Evolutionary conservation across 768 basidiomycete species (phyloP).

Genomic region (Collybia mongolica): DNA sequence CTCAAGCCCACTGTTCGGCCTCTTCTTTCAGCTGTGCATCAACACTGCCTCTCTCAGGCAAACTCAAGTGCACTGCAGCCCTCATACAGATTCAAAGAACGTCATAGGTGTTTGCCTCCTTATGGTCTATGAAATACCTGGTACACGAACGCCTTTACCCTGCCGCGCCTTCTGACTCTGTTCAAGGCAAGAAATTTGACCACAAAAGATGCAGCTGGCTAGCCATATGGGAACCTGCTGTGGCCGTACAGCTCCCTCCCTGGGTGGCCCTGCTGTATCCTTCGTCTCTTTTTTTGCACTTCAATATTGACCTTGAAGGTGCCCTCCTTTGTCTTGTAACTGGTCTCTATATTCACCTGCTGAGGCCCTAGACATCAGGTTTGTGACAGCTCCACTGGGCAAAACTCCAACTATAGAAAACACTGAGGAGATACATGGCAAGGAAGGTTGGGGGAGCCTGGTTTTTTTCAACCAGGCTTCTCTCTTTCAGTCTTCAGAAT

Average conservation of each 20-base stretch:
- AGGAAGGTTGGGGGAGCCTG: neutral
- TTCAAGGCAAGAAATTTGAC: conserved; percentile 16
- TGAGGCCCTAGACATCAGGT: too few species aligned
- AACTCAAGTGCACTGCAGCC: conserved; percentile 15
- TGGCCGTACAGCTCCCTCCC: conserved; percentile 30
- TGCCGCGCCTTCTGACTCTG: neutral
- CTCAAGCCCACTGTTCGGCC: conserved; percentile 20
- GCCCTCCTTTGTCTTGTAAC: neutral
- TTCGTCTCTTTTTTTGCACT: conserved; percentile 30
- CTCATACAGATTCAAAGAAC: conserved; percentile 29
- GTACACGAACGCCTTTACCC: neutral
- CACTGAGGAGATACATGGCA: neutral
- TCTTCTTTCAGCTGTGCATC: conserved; percentile 27
- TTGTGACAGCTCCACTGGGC: too few species aligned
- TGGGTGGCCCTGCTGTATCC: conserved; percentile 28
- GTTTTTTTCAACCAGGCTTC: conserved; percentile 1
- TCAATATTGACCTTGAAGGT: conserved; percentile 29
- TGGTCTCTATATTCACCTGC: too few species aligned
- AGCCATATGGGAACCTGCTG: conserved; percentile 31
- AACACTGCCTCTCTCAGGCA: conserved; percentile 16
- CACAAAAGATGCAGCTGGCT: conserved; percentile 23
- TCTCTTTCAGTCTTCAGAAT: neutral
- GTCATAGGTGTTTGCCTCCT: conserved; percentile 26
- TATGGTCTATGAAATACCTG: conserved; percentile 20
- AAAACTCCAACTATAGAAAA: too few species aligned